Evolutionary conservation across 768 basidiomycete species (phyloP), one percentile per base, ranked within the genome.

Genomic region (Phlebiopsis flavidoalba): DNA sequence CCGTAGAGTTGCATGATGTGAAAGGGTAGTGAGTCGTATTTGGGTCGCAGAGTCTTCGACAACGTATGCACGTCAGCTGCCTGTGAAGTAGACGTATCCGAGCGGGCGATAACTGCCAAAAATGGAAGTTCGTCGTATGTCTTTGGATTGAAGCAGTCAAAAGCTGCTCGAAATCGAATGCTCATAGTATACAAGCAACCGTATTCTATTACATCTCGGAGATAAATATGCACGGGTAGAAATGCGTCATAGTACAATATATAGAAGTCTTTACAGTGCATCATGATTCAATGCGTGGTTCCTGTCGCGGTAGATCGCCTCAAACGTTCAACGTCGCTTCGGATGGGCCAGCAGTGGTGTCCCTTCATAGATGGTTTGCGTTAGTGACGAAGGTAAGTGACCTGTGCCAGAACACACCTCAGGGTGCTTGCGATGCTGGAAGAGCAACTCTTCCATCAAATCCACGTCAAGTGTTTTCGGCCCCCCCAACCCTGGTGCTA

Each of bases 381-480:
- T 26, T 4, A 26, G 48, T n/a, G 48, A 26, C 48, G 48, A 49
- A 49, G 5, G 19, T 49, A 12, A 43, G 3, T 3, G 48, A 49
- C 3, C 3, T 49, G 24, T 19, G 17, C 12, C 12, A 21, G 48
- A 43, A 43, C 58, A n/a, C 61, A 70, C 69, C 66, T 54, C 65
- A 59, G 31, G 63, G 43, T 61, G 64, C 53, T 67, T 65, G 56
- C 65, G 63, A 48, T 71, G 64, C 40, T 69, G 67, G 31, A 71
- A 64, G 21, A 71, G 65, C 52, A 69, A 60, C 59, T 71, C 67
- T 58, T 71, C 70, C 70, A 71, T 71, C 21, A 71, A 60, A 58
- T 71, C 70, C 52, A 69, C 69, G 21, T 71, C 68, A n/a, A n/a
- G n/a, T 35, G 66, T 66, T 47, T 66, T 66, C n/a, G n/a, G n/a